Evolutionary conservation across 257 asterid species (phyloP).

Genomic region (Verbascum thapsus): DNA sequence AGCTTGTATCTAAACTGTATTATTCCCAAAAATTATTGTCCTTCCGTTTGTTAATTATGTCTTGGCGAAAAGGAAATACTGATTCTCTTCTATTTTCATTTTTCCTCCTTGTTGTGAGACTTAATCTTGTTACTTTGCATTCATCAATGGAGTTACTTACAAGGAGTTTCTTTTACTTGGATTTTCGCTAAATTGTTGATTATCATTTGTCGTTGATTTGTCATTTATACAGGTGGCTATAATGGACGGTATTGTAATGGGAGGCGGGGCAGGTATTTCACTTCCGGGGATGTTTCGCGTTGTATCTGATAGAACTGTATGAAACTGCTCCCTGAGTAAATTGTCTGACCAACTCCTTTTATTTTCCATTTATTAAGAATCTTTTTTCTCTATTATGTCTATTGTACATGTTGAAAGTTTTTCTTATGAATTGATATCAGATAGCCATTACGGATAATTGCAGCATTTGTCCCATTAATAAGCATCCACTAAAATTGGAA

Average conservation of each 20-base stretch:
- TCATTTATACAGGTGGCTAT: constrained; percentile 78
- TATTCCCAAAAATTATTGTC: not conserved
- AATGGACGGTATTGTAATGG: constrained; percentile 91
- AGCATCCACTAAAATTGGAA: too few species aligned
- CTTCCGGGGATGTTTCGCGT: constrained; percentile 95
- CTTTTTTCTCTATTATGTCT: not conserved
- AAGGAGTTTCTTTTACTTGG: constrained; percentile 17
- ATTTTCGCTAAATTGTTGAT: constrained; percentile 14
- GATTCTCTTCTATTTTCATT: constrained; percentile 6
- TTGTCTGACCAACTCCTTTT: constrained; percentile 27
- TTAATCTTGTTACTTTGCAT: not conserved
- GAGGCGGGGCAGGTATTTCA: constrained; percentile 95
- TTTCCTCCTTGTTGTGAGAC: not conserved
- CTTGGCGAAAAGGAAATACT: not conserved
- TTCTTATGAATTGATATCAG: not conserved
- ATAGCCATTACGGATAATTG: not conserved
- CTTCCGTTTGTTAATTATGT: not conserved
- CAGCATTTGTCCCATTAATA: not conserved
- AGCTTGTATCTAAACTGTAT: too few species aligned
- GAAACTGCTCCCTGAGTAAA: constrained; percentile 46
- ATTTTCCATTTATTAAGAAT: constrained; percentile 16
- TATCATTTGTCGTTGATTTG: constrained; percentile 1
- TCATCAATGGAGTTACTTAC: not conserved
- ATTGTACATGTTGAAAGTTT: not conserved
- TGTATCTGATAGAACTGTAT: constrained; percentile 96